Evolutionary conservation across 306 rosid genomes (phyloP).

Genomic region (Begonia masoniana): DNA sequence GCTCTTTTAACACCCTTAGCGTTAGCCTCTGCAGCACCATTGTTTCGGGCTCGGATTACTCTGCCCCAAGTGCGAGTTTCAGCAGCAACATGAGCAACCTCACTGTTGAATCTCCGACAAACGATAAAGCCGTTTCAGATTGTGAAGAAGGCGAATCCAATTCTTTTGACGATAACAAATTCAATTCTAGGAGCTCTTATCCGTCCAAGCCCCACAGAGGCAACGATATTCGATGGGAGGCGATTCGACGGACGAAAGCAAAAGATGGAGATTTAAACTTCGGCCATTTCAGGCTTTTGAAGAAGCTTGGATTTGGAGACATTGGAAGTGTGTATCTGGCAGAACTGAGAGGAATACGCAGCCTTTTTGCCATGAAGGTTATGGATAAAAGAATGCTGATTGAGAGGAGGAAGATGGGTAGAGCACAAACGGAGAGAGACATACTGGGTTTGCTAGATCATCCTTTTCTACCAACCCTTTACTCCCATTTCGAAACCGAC

Average conservation of each 20-base stretch:
- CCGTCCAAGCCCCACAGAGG: slow-evolving; percentile 51
- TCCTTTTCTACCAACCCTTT: slow-evolving; percentile 52
- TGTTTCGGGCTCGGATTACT: slow-evolving; percentile 18
- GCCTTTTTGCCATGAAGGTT: slow-evolving; percentile 44
- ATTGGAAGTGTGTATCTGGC: slow-evolving; percentile 52
- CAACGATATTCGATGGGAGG: slow-evolving; percentile 39
- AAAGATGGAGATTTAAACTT: slow-evolving; percentile 33
- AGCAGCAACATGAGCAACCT: slow-evolving; percentile 20
- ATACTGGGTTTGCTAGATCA: slow-evolving; percentile 36
- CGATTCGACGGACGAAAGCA: slow-evolving; percentile 23
- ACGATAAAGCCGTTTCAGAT: slow-evolving; percentile 5
- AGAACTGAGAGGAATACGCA: slow-evolving; percentile 31
- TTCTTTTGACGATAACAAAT: slow-evolving; percentile 13
- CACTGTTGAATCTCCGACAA: slow-evolving; percentile 11
- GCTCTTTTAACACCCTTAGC: slow-evolving; percentile 17
- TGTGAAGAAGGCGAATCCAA: slow-evolving; percentile 15
- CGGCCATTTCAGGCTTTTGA: slow-evolving; percentile 42
- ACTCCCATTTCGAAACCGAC: slow-evolving; percentile 46
- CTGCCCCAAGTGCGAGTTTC: slow-evolving; percentile 13
- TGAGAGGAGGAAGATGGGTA: slow-evolving; percentile 33
- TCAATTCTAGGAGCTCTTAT: slow-evolving; percentile 17
- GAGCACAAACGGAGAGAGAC: slow-evolving; percentile 50
- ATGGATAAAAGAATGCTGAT: slow-evolving; percentile 43
- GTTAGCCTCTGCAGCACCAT: slow-evolving; percentile 24
- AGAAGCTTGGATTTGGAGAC: slow-evolving; percentile 54